These are phyloP conservation scores for Myxozyma vanderwaltii DNA, from an alignment of 805 yeast genomes.

Conservation along the genomic window DNA sequence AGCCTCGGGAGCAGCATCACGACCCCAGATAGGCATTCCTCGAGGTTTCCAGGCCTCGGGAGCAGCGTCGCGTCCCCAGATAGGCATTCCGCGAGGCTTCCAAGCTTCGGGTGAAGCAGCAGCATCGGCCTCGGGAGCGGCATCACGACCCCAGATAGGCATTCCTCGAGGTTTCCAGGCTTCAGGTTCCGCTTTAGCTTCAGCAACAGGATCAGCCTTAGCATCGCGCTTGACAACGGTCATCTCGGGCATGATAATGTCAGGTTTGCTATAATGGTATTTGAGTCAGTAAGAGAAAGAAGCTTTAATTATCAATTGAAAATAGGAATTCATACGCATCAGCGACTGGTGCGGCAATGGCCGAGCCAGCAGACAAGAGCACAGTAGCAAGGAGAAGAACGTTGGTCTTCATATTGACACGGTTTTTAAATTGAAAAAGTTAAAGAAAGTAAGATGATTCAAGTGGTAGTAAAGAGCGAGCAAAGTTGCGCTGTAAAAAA, in stretches of 20 bases:
- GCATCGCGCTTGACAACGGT: conserved; percentile 17
- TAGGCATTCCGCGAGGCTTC: conserved; percentile 5
- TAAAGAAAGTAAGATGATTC: neutral
- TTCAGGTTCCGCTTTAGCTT: conserved; percentile 11
- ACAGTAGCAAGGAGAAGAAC: neutral
- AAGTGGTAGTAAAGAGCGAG: neutral
- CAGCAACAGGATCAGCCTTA: conserved; percentile 17
- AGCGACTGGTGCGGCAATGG: conserved; percentile 19
- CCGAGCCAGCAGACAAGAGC: conserved; percentile 9
- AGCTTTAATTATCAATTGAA: neutral
- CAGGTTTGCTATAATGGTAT: neutral
- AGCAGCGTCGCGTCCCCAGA: conserved; percentile 15
- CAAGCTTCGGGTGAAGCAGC: conserved; percentile 2
- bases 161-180: conserved; percentile 5
- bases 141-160: conserved; percentile 27
- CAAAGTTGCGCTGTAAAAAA: neutral
- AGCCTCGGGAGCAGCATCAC: conserved; percentile 24
- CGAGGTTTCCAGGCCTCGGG: conserved; percentile 14
- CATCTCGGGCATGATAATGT: neutral
- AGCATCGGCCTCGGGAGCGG: conserved; percentile 19
- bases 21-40: conserved; percentile 9
- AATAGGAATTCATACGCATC: conserved; percentile 7
- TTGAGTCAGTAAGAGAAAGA: neutral
- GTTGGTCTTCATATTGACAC: conserved; percentile 9
- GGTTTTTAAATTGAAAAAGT: neutral